These are phyloP conservation scores for Arxiozyma slooffiae DNA, from an alignment of 1,139 yeast species.

Conservation along the genomic window DNA sequence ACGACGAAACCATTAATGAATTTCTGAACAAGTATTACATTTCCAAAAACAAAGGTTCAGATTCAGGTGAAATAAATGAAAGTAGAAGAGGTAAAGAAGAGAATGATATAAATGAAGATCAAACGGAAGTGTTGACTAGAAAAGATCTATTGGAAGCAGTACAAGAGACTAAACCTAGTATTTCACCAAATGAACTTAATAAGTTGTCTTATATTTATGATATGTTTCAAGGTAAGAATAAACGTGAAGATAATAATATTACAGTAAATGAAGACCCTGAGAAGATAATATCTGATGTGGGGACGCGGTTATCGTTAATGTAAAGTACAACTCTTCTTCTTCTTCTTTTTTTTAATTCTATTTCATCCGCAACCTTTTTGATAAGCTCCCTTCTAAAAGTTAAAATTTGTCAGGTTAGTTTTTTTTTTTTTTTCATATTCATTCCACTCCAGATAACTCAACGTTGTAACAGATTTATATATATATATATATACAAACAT, in stretches of 20 bases:
- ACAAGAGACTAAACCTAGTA: slow-evolving; percentile 75
- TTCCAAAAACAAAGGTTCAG: not conserved
- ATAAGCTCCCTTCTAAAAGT: no score
- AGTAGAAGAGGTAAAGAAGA: not conserved
- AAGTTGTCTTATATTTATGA: slow-evolving; percentile 59
- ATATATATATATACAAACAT: no score
- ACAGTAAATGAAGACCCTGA: slow-evolving; percentile 78
- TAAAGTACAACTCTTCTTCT: not conserved
- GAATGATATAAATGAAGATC: slow-evolving; percentile 17
- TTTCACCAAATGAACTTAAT: slow-evolving; percentile 58
- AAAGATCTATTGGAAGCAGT: slow-evolving; percentile 57
- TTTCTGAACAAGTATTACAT: not conserved
- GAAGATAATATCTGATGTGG: slow-evolving; percentile 68
- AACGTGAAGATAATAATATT: not conserved
- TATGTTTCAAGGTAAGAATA: slow-evolving; percentile 47
- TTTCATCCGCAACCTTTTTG: no score
- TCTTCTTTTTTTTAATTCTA: no score
- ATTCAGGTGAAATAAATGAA: not conserved
- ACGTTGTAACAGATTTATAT: no score
- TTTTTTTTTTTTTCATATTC: no score
- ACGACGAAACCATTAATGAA: no score
- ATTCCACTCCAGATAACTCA: no score
- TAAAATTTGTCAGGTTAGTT: no score
- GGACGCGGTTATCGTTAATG: slow-evolving; percentile 45
- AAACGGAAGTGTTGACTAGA: slow-evolving; percentile 33